A percentile compares a stretch with the other conserved stretches of the same genome.
phyloP scores from a whole-genome alignment of 768 basidiomycete species.

The Russula earlei region DNA sequence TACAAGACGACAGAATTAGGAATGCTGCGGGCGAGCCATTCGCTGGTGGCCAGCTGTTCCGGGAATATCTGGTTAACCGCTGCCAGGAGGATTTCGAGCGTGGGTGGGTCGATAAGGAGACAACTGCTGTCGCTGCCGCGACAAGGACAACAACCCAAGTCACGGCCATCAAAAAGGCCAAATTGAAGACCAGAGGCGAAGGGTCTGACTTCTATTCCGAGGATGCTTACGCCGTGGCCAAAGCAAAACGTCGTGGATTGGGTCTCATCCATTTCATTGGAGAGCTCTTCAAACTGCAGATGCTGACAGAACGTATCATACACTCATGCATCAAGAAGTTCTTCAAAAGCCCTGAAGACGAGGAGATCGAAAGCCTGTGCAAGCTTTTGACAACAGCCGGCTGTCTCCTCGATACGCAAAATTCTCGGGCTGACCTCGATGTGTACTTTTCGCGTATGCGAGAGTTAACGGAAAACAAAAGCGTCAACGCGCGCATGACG shows the following conservation, averaged over 20 bases:
- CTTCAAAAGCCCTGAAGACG: conserved; percentile 88
- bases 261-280: conserved; percentile 98
- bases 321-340: conserved; percentile 97
- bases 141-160: conserved; percentile 78
- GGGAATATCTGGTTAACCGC: conserved; percentile 91
- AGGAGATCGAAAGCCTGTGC: conserved; percentile 94
- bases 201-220: conserved; percentile 83
- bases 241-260: conserved; percentile 94
- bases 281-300: conserved; percentile 97
- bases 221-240: conserved; percentile 92
- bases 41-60: conserved; percentile 87
- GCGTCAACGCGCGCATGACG: conserved; percentile 82
- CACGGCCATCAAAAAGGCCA: conserved; percentile 47
- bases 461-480: conserved; percentile 61
- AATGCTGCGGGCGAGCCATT: conserved; percentile 80
- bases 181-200: conserved; percentile 30
- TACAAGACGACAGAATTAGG: conserved; percentile 82
- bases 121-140: conserved; percentile 78
- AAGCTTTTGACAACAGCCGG: conserved; percentile 89
- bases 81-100: conserved; percentile 98
- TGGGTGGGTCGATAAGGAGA: conserved; percentile 86
- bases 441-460: conserved; percentile 91
- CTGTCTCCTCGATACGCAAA: conserved; percentile 64
- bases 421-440: conserved; percentile 79
- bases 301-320: conserved; percentile 97